Percentiles rank a stretch among this genome's conserved stretches.
Conservation (phyloP, 2,329 filamentous ascomycete species). For the Ambrosiella xylebori region DNA sequence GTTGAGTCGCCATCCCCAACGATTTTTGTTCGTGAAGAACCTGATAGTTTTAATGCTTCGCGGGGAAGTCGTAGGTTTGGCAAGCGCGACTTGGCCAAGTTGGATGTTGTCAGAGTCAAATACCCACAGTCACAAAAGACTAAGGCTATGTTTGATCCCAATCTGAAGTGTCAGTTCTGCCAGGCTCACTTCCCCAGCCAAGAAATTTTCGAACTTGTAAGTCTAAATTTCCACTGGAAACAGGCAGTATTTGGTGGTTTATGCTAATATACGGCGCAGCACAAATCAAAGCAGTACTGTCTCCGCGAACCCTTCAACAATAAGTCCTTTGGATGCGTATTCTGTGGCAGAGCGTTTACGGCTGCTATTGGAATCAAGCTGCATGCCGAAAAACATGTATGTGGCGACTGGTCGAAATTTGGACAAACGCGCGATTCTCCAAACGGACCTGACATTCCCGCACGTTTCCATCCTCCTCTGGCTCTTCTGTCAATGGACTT, state of each 20-base stretch:
- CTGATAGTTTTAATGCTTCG: background rate
- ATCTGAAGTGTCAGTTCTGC: slow-evolving; percentile 13
- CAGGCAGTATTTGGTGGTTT: background rate
- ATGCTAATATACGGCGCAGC: slow-evolving; percentile 16
- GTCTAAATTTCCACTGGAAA: background rate
- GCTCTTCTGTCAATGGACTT: background rate
- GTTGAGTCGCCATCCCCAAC: background rate
- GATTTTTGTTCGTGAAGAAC: too few species aligned
- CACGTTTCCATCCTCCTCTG: background rate
- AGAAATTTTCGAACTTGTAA: slow-evolving; percentile 12
- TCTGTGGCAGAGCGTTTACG: slow-evolving; percentile 23
- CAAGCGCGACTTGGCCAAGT: too few species aligned
- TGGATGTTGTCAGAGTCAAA: background rate
- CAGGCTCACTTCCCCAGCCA: slow-evolving; percentile 12
- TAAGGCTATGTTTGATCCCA: background rate
- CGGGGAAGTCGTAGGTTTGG: too few species aligned
- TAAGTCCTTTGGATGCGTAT: slow-evolving; percentile 23
- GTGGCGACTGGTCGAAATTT: slow-evolving; percentile 23
- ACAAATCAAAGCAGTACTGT: slow-evolving; percentile 22
- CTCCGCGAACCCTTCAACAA: slow-evolving; percentile 9
- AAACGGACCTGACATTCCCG: background rate
- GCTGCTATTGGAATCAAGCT: slow-evolving; percentile 26
- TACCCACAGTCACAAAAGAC: background rate
- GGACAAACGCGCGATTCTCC: background rate
- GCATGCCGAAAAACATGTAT: slow-evolving; percentile 28